A percentile compares a stretch with the other conserved stretches of the same genome.
phyloP scores from a whole-genome alignment of 2,329 filamentous ascomycete species.

The Parascedosporium putredinis region DNA sequence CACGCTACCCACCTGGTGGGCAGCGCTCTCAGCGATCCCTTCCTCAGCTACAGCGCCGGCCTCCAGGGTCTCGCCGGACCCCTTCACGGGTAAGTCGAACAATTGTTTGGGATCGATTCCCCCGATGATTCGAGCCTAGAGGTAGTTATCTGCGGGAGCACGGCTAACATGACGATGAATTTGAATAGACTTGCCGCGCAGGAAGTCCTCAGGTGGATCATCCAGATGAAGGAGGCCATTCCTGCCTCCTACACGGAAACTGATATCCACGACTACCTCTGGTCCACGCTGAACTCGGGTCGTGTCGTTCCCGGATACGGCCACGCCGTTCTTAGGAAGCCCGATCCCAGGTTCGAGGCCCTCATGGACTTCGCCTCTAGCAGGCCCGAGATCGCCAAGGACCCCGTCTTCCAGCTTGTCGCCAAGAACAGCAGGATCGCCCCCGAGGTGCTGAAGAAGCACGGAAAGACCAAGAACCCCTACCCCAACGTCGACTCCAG shows the following conservation, averaged over 20 bases:
- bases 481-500: slow-evolving; percentile 94
- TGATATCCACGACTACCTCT: slow-evolving; percentile 82
- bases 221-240: slow-evolving; percentile 89
- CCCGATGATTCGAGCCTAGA: not conserved
- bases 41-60: slow-evolving; percentile 91
- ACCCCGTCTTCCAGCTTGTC: slow-evolving; percentile 90
- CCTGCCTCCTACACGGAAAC: slow-evolving; percentile 66
- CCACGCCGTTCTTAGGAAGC: slow-evolving; percentile 91
- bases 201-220: slow-evolving; percentile 92
- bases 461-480: slow-evolving; percentile 97
- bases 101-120: not conserved
- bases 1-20: slow-evolving; percentile 93
- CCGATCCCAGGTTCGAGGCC: slow-evolving; percentile 91
- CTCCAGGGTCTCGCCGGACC: slow-evolving; percentile 62
- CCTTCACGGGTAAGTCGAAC: slow-evolving; percentile 55
- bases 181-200: slow-evolving; percentile 69
- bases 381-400: slow-evolving; percentile 71
- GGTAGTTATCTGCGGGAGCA: not conserved
- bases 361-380: slow-evolving; percentile 89
- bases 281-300: slow-evolving; percentile 85
- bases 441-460: slow-evolving; percentile 79
- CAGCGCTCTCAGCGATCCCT: slow-evolving; percentile 86
- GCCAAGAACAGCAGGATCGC: slow-evolving; percentile 89
- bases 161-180: not conserved
- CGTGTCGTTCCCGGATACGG: slow-evolving; percentile 93